phyloP scores from a whole-genome alignment of 495 filamentous ascomycete genomes.

The Aspergillus cavernicola region DNA sequence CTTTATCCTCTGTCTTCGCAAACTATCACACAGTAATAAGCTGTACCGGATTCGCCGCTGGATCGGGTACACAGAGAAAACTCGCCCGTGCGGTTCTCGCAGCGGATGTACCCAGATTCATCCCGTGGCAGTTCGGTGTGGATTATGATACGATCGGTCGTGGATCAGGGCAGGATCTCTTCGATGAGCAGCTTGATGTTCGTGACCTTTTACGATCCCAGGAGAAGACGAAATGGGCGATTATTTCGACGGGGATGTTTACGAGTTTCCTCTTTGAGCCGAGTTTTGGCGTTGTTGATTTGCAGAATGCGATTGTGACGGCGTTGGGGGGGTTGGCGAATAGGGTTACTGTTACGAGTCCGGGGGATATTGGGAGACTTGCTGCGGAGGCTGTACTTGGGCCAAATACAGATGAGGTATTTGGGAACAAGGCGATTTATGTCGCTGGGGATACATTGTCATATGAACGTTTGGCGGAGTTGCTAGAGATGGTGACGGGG shows the following conservation, averaged over 20 bases:
- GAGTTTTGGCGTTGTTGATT: constrained; percentile 53
- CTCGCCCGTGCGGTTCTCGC: constrained; percentile 46
- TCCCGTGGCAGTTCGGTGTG: constrained; percentile 67
- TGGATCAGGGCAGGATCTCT: constrained; percentile 52
- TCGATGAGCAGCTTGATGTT: constrained; percentile 60
- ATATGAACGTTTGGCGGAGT: constrained; percentile 47
- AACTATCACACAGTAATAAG: constrained; percentile 50
- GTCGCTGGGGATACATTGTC: constrained; percentile 56
- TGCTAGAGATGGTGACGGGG: constrained; percentile 41
- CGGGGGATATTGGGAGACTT: constrained; percentile 55
- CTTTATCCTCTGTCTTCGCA: constrained; percentile 43
- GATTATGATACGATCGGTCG: constrained; percentile 59
- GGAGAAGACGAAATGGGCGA: constrained; percentile 46
- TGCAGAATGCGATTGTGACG: constrained; percentile 29
- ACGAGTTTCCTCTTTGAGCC: constrained; percentile 59
- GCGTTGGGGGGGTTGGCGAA: constrained; percentile 56
- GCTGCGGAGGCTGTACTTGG: constrained; percentile 49
- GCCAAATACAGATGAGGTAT: constrained; percentile 17
- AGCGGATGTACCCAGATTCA: constrained; percentile 42
- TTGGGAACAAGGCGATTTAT: constrained; percentile 34
- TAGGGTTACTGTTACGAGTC: constrained; percentile 52
- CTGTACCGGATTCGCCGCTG: constrained; percentile 51
- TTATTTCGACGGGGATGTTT: constrained; percentile 62
- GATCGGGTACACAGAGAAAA: constrained; percentile 48
- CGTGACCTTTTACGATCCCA: constrained; percentile 49